Conservation (phyloP, 2,329 filamentous ascomycete genomes). For the Huntiella moniliformis region DNA sequence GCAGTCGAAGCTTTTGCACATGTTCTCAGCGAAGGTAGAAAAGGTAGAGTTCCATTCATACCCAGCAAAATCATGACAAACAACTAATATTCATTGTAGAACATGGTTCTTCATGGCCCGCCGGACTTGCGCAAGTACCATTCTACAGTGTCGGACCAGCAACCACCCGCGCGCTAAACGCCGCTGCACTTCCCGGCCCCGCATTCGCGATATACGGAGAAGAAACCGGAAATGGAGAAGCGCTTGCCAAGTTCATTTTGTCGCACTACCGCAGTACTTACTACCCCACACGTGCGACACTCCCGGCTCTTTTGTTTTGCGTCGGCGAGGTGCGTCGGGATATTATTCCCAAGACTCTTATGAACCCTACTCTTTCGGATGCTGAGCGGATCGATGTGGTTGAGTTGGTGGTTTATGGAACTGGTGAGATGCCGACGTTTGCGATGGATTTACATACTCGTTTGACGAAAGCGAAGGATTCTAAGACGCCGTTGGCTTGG, state of each 20-base stretch:
- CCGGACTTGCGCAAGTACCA: constrained; percentile 27
- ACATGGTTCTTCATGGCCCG: constrained; percentile 4
- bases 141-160: constrained; percentile 69
- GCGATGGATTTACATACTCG: constrained; percentile 39
- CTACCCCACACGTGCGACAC: constrained; percentile 24
- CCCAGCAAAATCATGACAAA: background rate
- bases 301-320: constrained; percentile 60
- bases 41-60: constrained; percentile 1
- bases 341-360: constrained; percentile 69
- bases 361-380: constrained; percentile 31
- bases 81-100: constrained; percentile 1
- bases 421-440: constrained; percentile 65
- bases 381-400: constrained; percentile 44
- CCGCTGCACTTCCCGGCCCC: constrained; percentile 4
- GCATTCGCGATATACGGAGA: constrained; percentile 52
- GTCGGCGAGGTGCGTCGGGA: constrained; percentile 82
- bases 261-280: constrained; percentile 46
- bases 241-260: constrained; percentile 59
- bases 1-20: constrained; percentile 61
- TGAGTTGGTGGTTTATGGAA: constrained; percentile 75
- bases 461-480: constrained; percentile 46
- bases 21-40: constrained; percentile 25
- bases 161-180: constrained; percentile 51
- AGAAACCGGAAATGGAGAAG: constrained; percentile 70
- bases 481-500: constrained; percentile 33